Evolutionary conservation across 257 asterid genomes (phyloP), one percentile per base, ranked within the genome.

Genomic region (Ligustrum vulgare): DNA sequence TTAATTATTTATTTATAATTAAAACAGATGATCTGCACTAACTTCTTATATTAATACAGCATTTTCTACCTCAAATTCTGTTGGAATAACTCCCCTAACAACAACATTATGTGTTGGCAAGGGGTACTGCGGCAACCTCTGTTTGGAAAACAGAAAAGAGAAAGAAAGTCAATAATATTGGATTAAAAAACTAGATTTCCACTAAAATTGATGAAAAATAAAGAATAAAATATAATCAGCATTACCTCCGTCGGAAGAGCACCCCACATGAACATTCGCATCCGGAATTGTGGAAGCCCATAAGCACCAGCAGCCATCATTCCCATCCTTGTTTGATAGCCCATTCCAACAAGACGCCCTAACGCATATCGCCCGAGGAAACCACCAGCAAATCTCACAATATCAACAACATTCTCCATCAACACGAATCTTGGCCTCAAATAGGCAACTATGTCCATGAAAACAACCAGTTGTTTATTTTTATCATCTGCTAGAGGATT

Each of bases 391-490:
- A 94, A 94, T 76, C 73, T 94, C 0, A 94, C 72, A 1, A 94
- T 76, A 56, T 94, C 98, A 0, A 92, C 97, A 0, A 94, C 98
- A 25, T 94, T 94, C 74, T 94, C 98, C 98, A 94, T 92, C 47
- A 94, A 65, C 25, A 87, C 93, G n/a, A 82, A 90, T 43, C 81
- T 86, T 5, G 98, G 96, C 75, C 70, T 89, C 33, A 93, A 67
- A 79, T 75, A 81, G 18, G 72, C 69, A 34, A 93, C 94, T 23
- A 91, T 89, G 35, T 88, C 90, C 96, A 93, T 86, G 82, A 78
- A 93, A 8, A 90, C 96, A 13, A 69, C 54, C 8, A 94, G 80
- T 13, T 94, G 97, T 36, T 81, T 75, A 36, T 94, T 94, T 80
- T 90, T 94, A 0, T 84, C 70, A 78, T 91, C 98, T 18, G 77